Conservation (phyloP, 176 grass and related monocot species). For the Panicum miliaceum region DNA sequence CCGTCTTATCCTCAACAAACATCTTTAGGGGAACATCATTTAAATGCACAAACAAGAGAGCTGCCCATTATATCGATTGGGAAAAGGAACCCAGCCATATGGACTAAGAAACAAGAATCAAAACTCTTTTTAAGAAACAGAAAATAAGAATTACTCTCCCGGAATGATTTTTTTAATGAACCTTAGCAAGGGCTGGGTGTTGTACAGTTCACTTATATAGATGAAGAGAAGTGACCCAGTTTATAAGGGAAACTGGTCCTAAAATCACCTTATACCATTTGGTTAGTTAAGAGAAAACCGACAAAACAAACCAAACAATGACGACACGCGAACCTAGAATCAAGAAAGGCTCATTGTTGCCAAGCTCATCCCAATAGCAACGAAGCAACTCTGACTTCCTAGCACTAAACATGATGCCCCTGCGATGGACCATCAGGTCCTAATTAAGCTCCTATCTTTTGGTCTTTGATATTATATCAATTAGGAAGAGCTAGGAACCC, state of each 20-base stretch:
- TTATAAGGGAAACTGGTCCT: not conserved
- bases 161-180: not conserved
- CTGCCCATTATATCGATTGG: not conserved
- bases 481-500: not conserved
- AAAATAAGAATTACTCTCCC: not conserved
- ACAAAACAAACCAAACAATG: not conserved
- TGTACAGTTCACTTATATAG: not conserved
- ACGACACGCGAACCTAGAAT: not conserved
- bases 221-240: not conserved
- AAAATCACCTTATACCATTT: not conserved
- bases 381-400: too few relatives aligned
- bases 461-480: not conserved
- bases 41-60: not conserved
- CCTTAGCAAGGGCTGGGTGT: not conserved
- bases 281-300: not conserved
- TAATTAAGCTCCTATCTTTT: not conserved
- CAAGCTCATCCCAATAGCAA: too few relatives aligned
- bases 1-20: constrained; percentile 19
- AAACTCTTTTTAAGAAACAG: not conserved
- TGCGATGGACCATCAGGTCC: not conserved
- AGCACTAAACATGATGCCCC: too few relatives aligned
- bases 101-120: not conserved
- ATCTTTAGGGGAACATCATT: not conserved
- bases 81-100: not conserved
- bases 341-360: too few relatives aligned